Evolutionary conservation across 1,139 yeast genomes (phyloP).

Genomic region (Saccharomyces hybrid): DNA sequence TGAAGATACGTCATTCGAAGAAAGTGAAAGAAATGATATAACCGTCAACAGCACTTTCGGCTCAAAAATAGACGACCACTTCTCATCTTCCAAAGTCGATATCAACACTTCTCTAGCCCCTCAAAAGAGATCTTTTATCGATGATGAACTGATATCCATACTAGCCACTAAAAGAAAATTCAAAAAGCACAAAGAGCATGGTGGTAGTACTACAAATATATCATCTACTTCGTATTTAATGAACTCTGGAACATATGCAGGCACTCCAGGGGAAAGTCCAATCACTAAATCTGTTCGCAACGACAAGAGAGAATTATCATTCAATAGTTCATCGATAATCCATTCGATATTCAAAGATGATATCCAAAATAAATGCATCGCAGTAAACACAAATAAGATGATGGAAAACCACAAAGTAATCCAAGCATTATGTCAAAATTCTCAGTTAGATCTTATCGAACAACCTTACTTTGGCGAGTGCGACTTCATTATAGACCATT

Average conservation of each 20-base stretch:
- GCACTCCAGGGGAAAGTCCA: neutral
- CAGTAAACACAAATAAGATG: conserved; percentile 13
- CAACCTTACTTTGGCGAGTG: conserved; percentile 7
- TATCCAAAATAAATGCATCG: conserved; percentile 3
- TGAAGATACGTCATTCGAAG: neutral
- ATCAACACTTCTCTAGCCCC: conserved; percentile 14
- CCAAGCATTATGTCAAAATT: conserved; percentile 4
- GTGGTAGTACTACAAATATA: neutral
- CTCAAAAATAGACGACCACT: neutral
- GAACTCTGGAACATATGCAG: neutral
- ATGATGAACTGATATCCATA: conserved; percentile 15
- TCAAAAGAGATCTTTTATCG: conserved; percentile 20
- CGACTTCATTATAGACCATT: conserved; percentile 15
- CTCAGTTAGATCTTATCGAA: conserved; percentile 10
- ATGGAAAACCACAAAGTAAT: conserved; percentile 9
- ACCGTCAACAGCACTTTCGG: neutral
- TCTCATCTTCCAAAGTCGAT: neutral
- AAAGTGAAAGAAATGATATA: neutral
- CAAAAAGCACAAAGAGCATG: neutral
- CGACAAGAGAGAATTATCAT: neutral
- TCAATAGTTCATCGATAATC: neutral
- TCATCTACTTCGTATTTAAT: neutral
- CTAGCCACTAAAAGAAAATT: conserved; percentile 9
- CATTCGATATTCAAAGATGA: neutral
- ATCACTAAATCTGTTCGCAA: neutral